Evolutionary conservation across 441 rosid species (phyloP).

Genomic region (Capsella rubella): DNA sequence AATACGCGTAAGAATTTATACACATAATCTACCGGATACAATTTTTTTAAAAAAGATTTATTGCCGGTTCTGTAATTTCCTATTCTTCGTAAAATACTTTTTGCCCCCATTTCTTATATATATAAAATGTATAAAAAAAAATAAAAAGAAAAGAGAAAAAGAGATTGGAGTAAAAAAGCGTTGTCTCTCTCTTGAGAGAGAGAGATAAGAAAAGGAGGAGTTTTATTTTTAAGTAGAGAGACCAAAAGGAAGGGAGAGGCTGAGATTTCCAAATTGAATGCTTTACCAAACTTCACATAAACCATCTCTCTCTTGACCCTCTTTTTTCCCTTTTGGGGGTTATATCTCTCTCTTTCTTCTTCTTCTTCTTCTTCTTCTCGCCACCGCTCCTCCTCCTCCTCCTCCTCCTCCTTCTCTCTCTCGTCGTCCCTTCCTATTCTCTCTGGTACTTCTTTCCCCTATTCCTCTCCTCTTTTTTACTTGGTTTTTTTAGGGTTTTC

Average conservation of each 20-base stretch:
- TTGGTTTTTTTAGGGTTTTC: conserved; percentile 1
- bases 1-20: conserved; percentile 6
- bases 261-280: conserved; percentile 27
- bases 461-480: not conserved
- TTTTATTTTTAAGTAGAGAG: conserved; percentile 17
- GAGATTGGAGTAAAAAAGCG: not conserved
- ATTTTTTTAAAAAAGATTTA: not conserved
- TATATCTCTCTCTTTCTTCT: not conserved
- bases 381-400: conserved; percentile 15
- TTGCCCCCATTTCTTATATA: not conserved
- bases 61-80: conserved; percentile 20
- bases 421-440: conserved; percentile 26
- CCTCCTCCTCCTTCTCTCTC: conserved; percentile 23
- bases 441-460: conserved; percentile 40
- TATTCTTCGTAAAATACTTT: not conserved
- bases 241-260: conserved; percentile 6
- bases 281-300: conserved; percentile 33
- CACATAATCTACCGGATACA: conserved; percentile 1
- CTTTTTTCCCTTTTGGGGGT: not conserved
- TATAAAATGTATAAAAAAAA: not conserved
- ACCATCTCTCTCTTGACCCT: conserved; percentile 13
- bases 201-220: conserved; percentile 15
- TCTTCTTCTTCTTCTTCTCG: conserved; percentile 27
- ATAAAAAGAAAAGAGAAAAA: not conserved
- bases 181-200: not conserved